A percentile compares a stretch with the other conserved stretches of the same genome.
phyloP scores from a whole-genome alignment of 1,284 basidiomycete species.

The Malassezia arunalokei region DNA sequence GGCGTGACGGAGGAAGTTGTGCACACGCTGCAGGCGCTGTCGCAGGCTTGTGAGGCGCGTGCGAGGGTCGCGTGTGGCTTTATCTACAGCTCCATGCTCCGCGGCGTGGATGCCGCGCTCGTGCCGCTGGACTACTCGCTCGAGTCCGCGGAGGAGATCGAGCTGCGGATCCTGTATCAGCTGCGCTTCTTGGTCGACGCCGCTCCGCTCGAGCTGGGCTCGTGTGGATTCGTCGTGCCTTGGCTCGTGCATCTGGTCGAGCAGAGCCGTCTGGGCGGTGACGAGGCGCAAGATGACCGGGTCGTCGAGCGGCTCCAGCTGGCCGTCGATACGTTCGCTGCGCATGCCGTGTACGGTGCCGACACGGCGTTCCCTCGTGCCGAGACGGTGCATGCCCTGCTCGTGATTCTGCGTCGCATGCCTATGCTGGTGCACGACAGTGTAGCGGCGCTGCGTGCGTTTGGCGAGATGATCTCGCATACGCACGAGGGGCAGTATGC shows the following conservation, averaged over 20 bases:
- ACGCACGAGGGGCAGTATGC: slow-evolving; percentile 39
- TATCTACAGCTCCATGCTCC: slow-evolving; percentile 27
- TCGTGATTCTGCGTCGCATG: slow-evolving; percentile 65
- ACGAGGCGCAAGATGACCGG: slow-evolving; percentile 56
- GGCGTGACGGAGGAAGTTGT: background rate
- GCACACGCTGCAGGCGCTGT: slow-evolving; percentile 2
- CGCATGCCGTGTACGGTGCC: slow-evolving; percentile 73
- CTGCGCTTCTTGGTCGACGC: slow-evolving; percentile 72
- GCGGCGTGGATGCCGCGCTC: slow-evolving; percentile 26
- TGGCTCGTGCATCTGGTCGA: slow-evolving; percentile 62
- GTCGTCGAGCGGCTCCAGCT: slow-evolving; percentile 77
- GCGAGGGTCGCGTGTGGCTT: slow-evolving; percentile 22
- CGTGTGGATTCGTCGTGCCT: slow-evolving; percentile 70
- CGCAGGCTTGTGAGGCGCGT: background rate
- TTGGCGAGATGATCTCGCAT: slow-evolving; percentile 67
- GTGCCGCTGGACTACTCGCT: slow-evolving; percentile 28
- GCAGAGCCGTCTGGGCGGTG: slow-evolving; percentile 57
- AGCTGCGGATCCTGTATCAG: slow-evolving; percentile 75
- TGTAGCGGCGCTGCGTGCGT: slow-evolving; percentile 65
- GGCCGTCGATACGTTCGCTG: slow-evolving; percentile 69
- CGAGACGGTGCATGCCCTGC: slow-evolving; percentile 57
- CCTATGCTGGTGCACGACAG: slow-evolving; percentile 75
- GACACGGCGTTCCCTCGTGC: slow-evolving; percentile 30
- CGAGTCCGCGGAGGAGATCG: slow-evolving; percentile 52
- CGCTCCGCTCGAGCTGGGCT: slow-evolving; percentile 67